A percentile compares a stretch with the other conserved stretches of the same genome.
Conservation (phyloP, 2,329 filamentous ascomycete genomes). For the Thyridium curvatum region DNA sequence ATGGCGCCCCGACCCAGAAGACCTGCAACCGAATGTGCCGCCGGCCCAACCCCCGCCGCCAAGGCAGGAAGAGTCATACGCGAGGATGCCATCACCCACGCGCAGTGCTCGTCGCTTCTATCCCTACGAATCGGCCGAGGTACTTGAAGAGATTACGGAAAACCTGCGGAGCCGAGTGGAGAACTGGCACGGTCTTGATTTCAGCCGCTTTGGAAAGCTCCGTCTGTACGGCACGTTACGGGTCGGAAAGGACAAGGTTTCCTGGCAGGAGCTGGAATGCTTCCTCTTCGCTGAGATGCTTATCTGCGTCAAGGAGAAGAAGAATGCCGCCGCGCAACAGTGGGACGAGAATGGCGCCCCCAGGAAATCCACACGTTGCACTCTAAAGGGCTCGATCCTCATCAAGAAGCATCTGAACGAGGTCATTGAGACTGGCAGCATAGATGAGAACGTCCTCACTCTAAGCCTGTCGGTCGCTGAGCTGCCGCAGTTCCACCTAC, state of each 20-base stretch:
- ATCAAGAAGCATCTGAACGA: constrained; percentile 97
- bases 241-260: constrained; percentile 91
- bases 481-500: constrained; percentile 87
- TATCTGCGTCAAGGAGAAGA: constrained; percentile 98
- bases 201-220: constrained; percentile 86
- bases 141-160: constrained; percentile 79
- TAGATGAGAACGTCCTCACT: constrained; percentile 79
- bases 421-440: constrained; percentile 62
- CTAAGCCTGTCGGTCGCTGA: constrained; percentile 87
- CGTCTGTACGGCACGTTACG: constrained; percentile 83
- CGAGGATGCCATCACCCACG: constrained; percentile 54
- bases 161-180: constrained; percentile 82
- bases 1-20: constrained; percentile 81
- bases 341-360: constrained; percentile 58
- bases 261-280: constrained; percentile 97
- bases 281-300: constrained; percentile 98
- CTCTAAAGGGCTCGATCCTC: constrained; percentile 92
- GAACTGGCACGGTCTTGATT: constrained; percentile 97
- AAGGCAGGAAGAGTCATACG: constrained; percentile 47
- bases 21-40: constrained; percentile 53
- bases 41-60: constrained; percentile 28
- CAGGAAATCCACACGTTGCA: constrained; percentile 68
- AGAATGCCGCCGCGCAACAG: constrained; percentile 47
- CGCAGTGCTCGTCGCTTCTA: constrained; percentile 53
- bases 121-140: constrained; percentile 70